Percentiles rank a stretch among this genome's conserved stretches.
These are phyloP conservation scores for Penstemon newberryi DNA, from an alignment of 257 asterid species.

Conservation along the genomic window DNA sequence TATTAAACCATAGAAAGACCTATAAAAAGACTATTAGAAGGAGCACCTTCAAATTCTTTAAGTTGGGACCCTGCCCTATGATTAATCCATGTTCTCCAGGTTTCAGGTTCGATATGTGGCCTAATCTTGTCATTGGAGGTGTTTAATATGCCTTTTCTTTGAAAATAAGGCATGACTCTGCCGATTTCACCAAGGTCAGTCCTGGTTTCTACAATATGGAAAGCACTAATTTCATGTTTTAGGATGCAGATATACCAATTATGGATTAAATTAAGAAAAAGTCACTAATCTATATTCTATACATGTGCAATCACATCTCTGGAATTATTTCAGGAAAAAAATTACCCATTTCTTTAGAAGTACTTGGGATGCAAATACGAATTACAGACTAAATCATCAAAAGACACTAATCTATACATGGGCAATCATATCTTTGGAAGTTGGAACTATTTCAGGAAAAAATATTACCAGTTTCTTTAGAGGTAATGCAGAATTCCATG, in stretches of 20 bases:
- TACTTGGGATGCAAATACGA: conserved; percentile 33
- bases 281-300: conserved; percentile 4
- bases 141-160: conserved; percentile 30
- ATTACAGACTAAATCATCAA: conserved; percentile 16
- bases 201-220: conserved; percentile 52
- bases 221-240: conserved; percentile 33
- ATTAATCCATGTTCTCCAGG: conserved; percentile 75
- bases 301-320: conserved; percentile 5
- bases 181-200: conserved; percentile 36
- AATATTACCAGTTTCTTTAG: conserved; percentile 26
- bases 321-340: background rate
- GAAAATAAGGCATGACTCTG: conserved; percentile 28
- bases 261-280: conserved; percentile 17
- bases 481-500: conserved; percentile 13
- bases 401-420: conserved; percentile 8
- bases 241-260: conserved; percentile 29
- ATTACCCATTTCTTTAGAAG: conserved; percentile 34
- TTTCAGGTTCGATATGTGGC: conserved; percentile 51
- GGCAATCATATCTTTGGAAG: conserved; percentile 6
- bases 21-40: background rate
- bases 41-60: conserved; percentile 65
- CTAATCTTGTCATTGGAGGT: conserved; percentile 33
- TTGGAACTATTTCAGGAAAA: background rate
- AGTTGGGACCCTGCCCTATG: conserved; percentile 53
- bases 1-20: conserved; percentile 15